A percentile compares a stretch with the other conserved stretches of the same genome.
Evolutionary conservation across 2,329 filamentous ascomycete genomes (phyloP).

Genomic region (Botrytis porri): DNA sequence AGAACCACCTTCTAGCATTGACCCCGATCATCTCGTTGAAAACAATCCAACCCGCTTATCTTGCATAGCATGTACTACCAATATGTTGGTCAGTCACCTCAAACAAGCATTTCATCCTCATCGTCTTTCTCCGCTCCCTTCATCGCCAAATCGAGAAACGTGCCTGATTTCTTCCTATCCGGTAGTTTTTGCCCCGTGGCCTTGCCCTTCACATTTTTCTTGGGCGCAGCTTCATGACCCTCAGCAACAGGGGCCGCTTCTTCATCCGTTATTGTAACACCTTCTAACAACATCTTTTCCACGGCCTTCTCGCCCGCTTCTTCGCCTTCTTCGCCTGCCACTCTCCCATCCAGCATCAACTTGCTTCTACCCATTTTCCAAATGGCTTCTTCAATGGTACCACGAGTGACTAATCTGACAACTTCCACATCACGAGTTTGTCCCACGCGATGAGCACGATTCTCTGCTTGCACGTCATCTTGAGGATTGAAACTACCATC

Average conservation of each 20-base stretch:
- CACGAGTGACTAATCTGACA: slow-evolving; percentile 73
- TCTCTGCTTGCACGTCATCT: slow-evolving; percentile 97
- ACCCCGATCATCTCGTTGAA: neutral
- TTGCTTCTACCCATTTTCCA: slow-evolving; percentile 90
- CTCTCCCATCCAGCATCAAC: slow-evolving; percentile 77
- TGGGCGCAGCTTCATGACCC: slow-evolving; percentile 2
- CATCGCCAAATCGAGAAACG: slow-evolving; percentile 20
- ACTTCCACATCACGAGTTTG: slow-evolving; percentile 91
- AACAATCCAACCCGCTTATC: neutral
- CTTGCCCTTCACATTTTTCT: slow-evolving; percentile 17
- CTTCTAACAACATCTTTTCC: slow-evolving; percentile 35
- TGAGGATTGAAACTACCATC: slow-evolving; percentile 97
- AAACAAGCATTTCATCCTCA: slow-evolving; percentile 19
- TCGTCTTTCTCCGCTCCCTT: neutral
- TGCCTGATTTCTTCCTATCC: slow-evolving; percentile 11
- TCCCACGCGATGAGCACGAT: slow-evolving; percentile 90
- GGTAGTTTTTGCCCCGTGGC: neutral
- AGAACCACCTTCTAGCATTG: neutral
- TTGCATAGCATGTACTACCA: neutral
- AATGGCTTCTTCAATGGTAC: slow-evolving; percentile 90
- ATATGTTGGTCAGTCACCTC: neutral
- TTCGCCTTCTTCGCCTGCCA: slow-evolving; percentile 55
- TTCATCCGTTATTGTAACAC: slow-evolving; percentile 22
- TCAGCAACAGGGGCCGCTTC: slow-evolving; percentile 18
- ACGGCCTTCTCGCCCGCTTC: slow-evolving; percentile 33